A percentile compares a stretch with the other conserved stretches of the same genome.
Conservation (phyloP, 2,329 filamentous ascomycete genomes). For the Aspergillus uvarum region DNA sequence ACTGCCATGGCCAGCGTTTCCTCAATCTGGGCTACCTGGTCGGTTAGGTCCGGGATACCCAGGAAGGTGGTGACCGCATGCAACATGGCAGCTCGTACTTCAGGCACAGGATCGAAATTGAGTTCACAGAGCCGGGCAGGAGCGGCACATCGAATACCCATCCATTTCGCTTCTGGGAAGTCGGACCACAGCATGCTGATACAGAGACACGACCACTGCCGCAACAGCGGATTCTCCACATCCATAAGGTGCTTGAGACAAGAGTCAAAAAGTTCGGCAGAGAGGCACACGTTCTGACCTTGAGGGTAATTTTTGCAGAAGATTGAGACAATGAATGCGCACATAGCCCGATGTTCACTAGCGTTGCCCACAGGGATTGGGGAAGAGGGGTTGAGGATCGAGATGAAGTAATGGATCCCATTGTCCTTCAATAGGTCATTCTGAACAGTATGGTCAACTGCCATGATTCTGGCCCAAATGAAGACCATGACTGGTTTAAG, state of each 20-base stretch:
- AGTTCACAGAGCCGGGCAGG: conserved; percentile 77
- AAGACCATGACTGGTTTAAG: conserved; percentile 99
- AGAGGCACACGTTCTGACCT: conserved; percentile 87
- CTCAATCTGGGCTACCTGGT: conserved; percentile 87
- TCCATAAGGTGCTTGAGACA: conserved; percentile 83
- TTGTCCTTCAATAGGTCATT: conserved; percentile 93
- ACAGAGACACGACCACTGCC: conserved; percentile 95
- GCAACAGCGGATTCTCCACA: conserved; percentile 79
- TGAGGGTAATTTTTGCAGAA: conserved; percentile 94
- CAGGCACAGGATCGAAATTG: conserved; percentile 80
- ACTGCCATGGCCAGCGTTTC: conserved; percentile 87
- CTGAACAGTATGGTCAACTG: conserved; percentile 92
- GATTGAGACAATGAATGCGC: conserved; percentile 94
- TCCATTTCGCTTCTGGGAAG: conserved; percentile 90
- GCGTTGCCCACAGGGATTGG: conserved; percentile 81
- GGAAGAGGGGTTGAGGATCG: conserved; percentile 81
- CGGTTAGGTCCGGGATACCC: conserved; percentile 86
- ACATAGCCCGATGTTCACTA: conserved; percentile 97
- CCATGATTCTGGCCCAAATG: conserved; percentile 95
- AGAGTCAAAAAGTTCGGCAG: conserved; percentile 83
- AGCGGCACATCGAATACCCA: conserved; percentile 84
- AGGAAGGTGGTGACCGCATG: conserved; percentile 93
- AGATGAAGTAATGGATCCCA: conserved; percentile 94
- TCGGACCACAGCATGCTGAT: conserved; percentile 93
- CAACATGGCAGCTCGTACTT: conserved; percentile 89